Conservation (phyloP, 805 yeast genomes). For the Kuraishia ogatae region DNA sequence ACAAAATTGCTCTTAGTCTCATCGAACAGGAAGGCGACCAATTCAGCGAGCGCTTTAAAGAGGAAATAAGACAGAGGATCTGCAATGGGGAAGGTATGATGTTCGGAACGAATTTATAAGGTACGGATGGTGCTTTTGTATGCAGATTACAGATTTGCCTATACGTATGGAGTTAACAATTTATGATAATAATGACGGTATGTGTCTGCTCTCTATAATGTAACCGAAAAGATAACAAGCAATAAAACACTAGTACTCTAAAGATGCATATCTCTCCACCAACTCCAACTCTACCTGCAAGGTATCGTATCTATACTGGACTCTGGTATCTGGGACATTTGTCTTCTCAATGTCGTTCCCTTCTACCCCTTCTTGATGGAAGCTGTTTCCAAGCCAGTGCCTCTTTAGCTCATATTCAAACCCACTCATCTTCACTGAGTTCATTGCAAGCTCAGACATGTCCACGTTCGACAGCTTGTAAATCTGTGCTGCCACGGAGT, state of each 20-base stretch:
- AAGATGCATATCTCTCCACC: slow-evolving; percentile 40
- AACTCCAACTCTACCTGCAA: slow-evolving; percentile 61
- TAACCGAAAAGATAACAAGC: neutral
- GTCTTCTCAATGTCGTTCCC: slow-evolving; percentile 92
- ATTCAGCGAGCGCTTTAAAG: slow-evolving; percentile 15
- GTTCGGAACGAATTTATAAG: slow-evolving; percentile 12
- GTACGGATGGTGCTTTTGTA: neutral
- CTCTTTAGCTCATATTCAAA: slow-evolving; percentile 80
- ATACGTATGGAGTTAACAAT: neutral
- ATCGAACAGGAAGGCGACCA: slow-evolving; percentile 20
- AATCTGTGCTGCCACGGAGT: slow-evolving; percentile 96
- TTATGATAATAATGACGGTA: neutral
- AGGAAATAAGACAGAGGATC: slow-evolving; percentile 14
- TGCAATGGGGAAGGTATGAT: slow-evolving; percentile 15
- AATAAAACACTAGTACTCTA: neutral
- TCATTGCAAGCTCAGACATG: slow-evolving; percentile 93
- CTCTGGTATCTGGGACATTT: slow-evolving; percentile 87
- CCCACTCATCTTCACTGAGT: slow-evolving; percentile 90
- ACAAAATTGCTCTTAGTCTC: slow-evolving; percentile 6
- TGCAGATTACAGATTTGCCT: neutral
- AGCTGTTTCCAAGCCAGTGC: slow-evolving; percentile 86
- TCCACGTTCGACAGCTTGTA: slow-evolving; percentile 91
- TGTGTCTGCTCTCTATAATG: neutral
- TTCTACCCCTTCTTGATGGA: slow-evolving; percentile 47
- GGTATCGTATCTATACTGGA: slow-evolving; percentile 79